Evolutionary conservation across 129 eudicot genomes (phyloP), one percentile per base, ranked within the genome.

Genomic region (Arctium minus): DNA sequence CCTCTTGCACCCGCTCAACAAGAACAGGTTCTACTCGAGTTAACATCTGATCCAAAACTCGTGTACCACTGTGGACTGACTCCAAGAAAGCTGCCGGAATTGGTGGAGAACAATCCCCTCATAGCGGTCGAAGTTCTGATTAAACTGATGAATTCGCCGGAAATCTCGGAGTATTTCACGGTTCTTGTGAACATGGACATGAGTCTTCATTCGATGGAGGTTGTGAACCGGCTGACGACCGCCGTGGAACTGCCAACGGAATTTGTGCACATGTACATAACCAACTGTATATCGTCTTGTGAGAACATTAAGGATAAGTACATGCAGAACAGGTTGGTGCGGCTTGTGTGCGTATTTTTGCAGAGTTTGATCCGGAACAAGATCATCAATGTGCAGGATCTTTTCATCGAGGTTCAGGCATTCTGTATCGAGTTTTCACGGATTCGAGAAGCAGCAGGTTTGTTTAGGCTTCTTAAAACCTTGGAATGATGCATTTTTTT

Each of bases 121-220:
- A 91, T 96, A 76, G 99, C 99, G 2, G 99, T 96, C 75, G 99
- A 96, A 79, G 99, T 93, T 48, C 86, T 96, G 40, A 91, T 91
- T 60, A 96, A 92, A 78, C 86, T 96, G 62, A 95, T 88, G 86
- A 87, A 96, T 62, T 93, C 98, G 12, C 89, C 97, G 12, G 99
- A 91, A 84, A 96, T 93, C 74, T 76, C 88, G 2, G 97, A 93
- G 97, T 93, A 96, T 79, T 92, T 91, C 75, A 90, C 89, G 15
- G 97, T 96, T 77, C 97, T 96, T 35, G 97, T 92, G 80, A 93
- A 92, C 84, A 96, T 96, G 99, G 99, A 96, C 65, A 93, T 96
- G 98, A 96, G 99, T 76, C 94, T 96, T 79, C 99, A 96, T 79
- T 96, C 98, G 8, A 96, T 96, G 99, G 99, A 96, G 89, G 99